Evolutionary conservation across 768 basidiomycete species (phyloP).

Genomic region (Naganishia friedmannii): DNA sequence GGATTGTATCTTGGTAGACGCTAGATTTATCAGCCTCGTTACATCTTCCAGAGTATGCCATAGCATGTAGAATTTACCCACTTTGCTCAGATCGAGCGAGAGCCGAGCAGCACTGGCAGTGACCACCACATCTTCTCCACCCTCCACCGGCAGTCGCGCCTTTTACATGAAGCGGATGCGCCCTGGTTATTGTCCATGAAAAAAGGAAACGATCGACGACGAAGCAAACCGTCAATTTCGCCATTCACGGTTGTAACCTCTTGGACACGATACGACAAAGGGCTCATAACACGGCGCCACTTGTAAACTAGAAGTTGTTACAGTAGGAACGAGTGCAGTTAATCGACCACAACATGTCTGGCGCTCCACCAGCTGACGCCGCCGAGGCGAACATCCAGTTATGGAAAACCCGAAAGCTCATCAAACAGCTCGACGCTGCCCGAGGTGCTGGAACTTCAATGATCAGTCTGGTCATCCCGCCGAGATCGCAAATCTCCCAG

Average conservation of each 20-base stretch:
- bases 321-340: not conserved
- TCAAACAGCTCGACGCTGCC: slow-evolving; percentile 92
- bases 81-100: too few species aligned
- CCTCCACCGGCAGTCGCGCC: slow-evolving; percentile 8
- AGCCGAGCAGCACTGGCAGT: too few species aligned
- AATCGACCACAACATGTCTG: slow-evolving; percentile 17
- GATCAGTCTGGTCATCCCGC: slow-evolving; percentile 96
- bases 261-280: not conserved
- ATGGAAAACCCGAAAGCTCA: slow-evolving; percentile 95
- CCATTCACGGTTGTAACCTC: not conserved
- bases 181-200: not conserved
- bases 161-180: slow-evolving; percentile 11
- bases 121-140: not conserved
- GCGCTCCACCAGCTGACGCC: slow-evolving; percentile 32
- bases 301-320: not conserved
- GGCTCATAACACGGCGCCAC: not conserved
- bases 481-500: slow-evolving; percentile 90
- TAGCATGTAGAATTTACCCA: too few species aligned
- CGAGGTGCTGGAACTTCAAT: slow-evolving; percentile 96
- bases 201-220: slow-evolving; percentile 21
- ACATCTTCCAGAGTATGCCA: too few species aligned
- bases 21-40: too few species aligned
- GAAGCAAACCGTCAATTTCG: not conserved
- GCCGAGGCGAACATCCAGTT: slow-evolving; percentile 83
- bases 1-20: too few species aligned